Evolutionary conservation across 169 alveolate species (phyloP), one percentile per base, ranked within the genome.

Genomic region (Babesia sp.): DNA sequence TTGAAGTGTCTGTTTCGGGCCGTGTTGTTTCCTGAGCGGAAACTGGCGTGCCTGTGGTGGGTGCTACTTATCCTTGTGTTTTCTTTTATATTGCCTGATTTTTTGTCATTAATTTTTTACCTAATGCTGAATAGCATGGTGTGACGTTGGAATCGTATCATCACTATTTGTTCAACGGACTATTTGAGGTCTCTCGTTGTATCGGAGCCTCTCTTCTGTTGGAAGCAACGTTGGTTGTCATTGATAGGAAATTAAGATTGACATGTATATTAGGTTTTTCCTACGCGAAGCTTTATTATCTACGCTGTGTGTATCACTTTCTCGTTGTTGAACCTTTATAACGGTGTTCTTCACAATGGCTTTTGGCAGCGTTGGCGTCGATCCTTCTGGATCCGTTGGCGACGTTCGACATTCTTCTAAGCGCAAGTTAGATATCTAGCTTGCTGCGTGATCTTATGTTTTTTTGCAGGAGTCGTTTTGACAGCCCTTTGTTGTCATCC

Each of bases 381-480:
- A 6, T 33, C 7, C 11, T 28, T 26, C 67, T n/a, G 48, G 50
- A 39, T 33, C 67, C 16, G 45, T 22, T 16, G 67, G 45, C 51
- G 48, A 57, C 1, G 28, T 0, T 11, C 20, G 28, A n/a, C 26
- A 31, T 9, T 56, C 59, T 14, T 24, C 60, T 5, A 64, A 64
- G 74, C 74, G 74, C 39, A 64, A 64, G 74, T 64, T 61, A 50
- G 74, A 59, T 28, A 14, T 64, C 48, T 64, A 36, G 53, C 63
- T 7, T 39, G 14, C n/a, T 44, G 20, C 55, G 33, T n/a, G 45
- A 48, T 22, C 41, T 48, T 64, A 64, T 22, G 20, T 64, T 41
- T 46, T 29, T 45, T 64, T 64, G 54, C 51, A 64, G 74, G 74
- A 64, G 74, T 29, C 74, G 74, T 3, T 64, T 64, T 36, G 74